phyloP scores from a whole-genome alignment of 1,284 basidiomycete species.

The Puccinia horiana region DNA sequence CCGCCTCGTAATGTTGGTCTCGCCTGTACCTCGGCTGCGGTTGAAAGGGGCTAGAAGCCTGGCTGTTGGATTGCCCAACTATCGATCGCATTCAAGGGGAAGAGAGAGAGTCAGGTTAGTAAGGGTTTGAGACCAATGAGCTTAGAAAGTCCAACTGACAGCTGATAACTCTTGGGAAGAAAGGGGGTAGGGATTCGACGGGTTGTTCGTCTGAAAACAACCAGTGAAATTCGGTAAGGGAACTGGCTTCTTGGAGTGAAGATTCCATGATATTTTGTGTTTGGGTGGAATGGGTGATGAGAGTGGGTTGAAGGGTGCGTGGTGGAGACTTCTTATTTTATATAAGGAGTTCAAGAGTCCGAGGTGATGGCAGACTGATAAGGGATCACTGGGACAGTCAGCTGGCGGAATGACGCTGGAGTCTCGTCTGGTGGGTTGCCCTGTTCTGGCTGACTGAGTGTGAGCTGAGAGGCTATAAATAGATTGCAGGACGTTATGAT shows the following conservation, averaged over 20 bases:
- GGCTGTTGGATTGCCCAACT: background rate
- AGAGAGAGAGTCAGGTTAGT: background rate
- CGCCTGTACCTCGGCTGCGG: background rate
- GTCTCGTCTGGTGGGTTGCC: background rate
- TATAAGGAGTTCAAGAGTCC: background rate
- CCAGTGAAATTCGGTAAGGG: constrained; percentile 11
- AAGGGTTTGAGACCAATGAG: background rate
- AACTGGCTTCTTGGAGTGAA: background rate
- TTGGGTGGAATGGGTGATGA: background rate
- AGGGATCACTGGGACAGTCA: background rate
- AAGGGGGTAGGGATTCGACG: background rate
- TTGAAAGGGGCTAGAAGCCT: background rate
- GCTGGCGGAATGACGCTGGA: background rate
- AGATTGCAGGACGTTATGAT: background rate
- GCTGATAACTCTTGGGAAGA: constrained; percentile 12
- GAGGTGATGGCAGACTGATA: background rate
- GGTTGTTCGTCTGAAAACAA: constrained; percentile 12
- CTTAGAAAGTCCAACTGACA: background rate
- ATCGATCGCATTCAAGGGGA: background rate
- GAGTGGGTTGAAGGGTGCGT: background rate
- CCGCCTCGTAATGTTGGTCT: background rate
- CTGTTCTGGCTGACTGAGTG: background rate
- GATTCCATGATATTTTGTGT: background rate
- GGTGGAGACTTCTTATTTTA: background rate
- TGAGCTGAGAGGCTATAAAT: background rate